Base-by-base conservation (phyloP, 495 filamentous ascomycete species). In the Aspergillus panamensis region DNA sequence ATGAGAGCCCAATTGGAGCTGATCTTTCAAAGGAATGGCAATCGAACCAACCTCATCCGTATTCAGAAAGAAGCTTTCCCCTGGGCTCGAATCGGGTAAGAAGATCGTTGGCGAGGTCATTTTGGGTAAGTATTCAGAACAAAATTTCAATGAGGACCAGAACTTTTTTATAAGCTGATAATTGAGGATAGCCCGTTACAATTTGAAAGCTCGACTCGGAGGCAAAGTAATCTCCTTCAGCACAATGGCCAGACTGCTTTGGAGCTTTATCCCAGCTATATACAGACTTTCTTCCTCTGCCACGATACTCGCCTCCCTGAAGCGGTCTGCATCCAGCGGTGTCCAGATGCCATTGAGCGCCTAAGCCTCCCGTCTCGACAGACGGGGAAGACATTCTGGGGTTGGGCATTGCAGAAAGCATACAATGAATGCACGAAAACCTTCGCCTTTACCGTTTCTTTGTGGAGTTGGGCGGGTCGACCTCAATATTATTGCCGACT, bases 261-360 rank as follows among this genome's bases (percentile, higher is more conserved):
- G 6, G 19, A 10, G 16, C 16, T 45, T 19, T 20, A 45, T 5
- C 14, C 35, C 35, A n/a, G 35, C 35, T 44, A 44, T 45, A 45
- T 45, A 45, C 42, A 45, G 19, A 45, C 42, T 45, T 20, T 21
- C 42, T 21, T 21, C 42, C 9, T 19, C 42, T 20, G 16, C 19
- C 10, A 19, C n/a, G 20, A 45, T 7, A 13, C 17, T 45, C 42
- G 17, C 42, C 19, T 21, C 19, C n/a, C 16, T n/a, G 16, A 3
- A 45, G 42, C 42, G 42, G 42, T 45, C 42, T 45, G 42, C 42
- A 19, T 21, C 42, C n/a, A 45, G 42, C 42, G 42, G 42, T 45
- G 42, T 45, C 42, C 42, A 21, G 17, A 45, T 20, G 16, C 17
- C 42, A 17, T 20, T 20, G 42, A 19, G 16, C 42, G 19, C 16